Percentiles rank a stretch among this genome's conserved stretches.
Evolutionary conservation across 1,284 basidiomycete genomes (phyloP).

Genomic region (Leccinum pallidistipes): DNA sequence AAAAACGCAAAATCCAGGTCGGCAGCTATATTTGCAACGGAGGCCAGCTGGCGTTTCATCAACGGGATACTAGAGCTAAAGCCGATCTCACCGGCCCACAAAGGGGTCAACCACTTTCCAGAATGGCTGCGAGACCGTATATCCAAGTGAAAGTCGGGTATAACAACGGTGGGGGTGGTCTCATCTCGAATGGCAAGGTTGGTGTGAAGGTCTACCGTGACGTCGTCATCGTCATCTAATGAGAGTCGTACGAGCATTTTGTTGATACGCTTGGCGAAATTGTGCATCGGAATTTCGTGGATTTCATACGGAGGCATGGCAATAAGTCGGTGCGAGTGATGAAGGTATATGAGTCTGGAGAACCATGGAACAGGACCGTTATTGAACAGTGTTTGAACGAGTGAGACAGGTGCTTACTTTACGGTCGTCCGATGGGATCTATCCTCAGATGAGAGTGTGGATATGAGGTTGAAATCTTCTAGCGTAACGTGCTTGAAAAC

Average conservation of each 20-base stretch:
- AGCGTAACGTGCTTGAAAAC: background rate
- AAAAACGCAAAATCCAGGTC: background rate
- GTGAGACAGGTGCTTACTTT: background rate
- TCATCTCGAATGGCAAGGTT: background rate
- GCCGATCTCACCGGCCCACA: background rate
- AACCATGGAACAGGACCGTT: background rate
- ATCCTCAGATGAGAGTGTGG: background rate
- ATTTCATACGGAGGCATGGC: background rate
- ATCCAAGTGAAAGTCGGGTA: background rate
- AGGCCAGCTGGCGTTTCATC: background rate
- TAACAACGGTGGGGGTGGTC: background rate
- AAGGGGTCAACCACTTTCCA: background rate
- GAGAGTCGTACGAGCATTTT: background rate
- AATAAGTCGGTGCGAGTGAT: background rate
- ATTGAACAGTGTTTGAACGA: background rate
- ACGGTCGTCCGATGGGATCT: background rate
- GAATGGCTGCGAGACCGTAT: background rate
- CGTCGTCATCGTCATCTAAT: background rate
- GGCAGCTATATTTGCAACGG: background rate
- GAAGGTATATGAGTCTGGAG: background rate
- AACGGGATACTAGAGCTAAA: background rate
- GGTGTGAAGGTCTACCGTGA: background rate
- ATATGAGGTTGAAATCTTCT: background rate
- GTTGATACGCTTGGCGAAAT: background rate
- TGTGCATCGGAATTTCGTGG: background rate